Percentiles rank a stretch among this genome's conserved stretches.
phyloP scores from a whole-genome alignment of 1,284 basidiomycete genomes.

The Papiliotrema flavescens region DNA sequence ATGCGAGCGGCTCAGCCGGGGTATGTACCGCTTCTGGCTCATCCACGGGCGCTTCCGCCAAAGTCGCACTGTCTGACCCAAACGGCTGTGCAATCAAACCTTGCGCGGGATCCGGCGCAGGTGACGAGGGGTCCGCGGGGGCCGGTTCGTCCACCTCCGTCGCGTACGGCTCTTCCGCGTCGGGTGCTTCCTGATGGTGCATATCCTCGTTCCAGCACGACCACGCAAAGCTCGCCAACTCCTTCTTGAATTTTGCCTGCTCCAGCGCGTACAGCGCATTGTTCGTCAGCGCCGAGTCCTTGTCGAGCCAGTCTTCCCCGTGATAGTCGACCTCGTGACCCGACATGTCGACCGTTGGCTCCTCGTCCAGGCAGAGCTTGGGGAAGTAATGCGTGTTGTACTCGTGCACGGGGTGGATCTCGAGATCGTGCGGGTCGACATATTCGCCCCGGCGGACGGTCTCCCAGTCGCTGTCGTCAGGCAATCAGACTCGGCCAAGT shows the following conservation, averaged over 20 bases:
- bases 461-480: conserved; percentile 31
- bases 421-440: conserved; percentile 88
- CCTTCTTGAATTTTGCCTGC: conserved; percentile 23
- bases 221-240: conserved; percentile 39
- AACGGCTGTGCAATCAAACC: not conserved
- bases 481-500: not conserved
- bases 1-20: not conserved
- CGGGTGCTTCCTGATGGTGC: not conserved
- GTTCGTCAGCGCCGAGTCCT: conserved; percentile 32
- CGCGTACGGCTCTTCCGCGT: not conserved
- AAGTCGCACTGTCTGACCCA: conserved; percentile 1
- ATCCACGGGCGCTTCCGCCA: conserved; percentile 2
- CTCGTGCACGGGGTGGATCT: conserved; percentile 86
- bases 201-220: conserved; percentile 10
- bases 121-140: no score
- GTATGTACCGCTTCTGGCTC: not conserved
- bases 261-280: conserved; percentile 31
- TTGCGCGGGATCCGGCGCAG: no score
- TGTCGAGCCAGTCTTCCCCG: conserved; percentile 3
- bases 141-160: not conserved
- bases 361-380: conserved; percentile 92
- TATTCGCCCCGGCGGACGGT: conserved; percentile 36
- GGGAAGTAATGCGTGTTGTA: conserved; percentile 98
- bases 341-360: conserved; percentile 57
- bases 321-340: conserved; percentile 27